Conservation (phyloP, 2,329 filamentous ascomycete genomes). For the Pseudogymnoascus sp. region DNA sequence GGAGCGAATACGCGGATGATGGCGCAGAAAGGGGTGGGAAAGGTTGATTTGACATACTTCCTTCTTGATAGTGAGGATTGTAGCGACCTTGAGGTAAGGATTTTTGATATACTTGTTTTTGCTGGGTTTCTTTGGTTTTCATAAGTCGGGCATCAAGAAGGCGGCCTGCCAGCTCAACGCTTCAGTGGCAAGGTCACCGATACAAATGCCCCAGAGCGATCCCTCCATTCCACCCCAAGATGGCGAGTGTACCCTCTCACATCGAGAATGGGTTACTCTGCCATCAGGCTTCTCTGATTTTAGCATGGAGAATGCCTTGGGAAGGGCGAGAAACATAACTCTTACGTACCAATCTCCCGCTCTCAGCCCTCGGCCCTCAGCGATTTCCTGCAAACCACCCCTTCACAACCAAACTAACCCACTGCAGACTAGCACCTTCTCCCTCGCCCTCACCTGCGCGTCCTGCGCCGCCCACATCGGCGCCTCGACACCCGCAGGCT, state of each 20-base stretch:
- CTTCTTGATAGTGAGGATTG: constrained; percentile 64
- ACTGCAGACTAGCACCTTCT: not conserved
- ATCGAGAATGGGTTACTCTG: constrained; percentile 34
- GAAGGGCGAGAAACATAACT: constrained; percentile 42
- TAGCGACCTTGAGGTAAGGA: constrained; percentile 33
- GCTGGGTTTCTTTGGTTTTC: constrained; percentile 10
- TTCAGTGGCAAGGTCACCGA: constrained; percentile 54
- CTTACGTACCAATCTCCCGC: constrained; percentile 10
- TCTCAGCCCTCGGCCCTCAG: constrained; percentile 18
- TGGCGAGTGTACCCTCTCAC: constrained; percentile 31
- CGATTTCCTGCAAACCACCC: constrained; percentile 2
- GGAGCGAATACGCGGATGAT: constrained; percentile 70
- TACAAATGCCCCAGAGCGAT: constrained; percentile 60
- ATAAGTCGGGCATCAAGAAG: constrained; percentile 50
- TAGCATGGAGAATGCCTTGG: constrained; percentile 35
- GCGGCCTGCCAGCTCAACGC: constrained; percentile 43
- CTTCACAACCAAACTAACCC: not conserved
- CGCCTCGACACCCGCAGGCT: constrained; percentile 18
- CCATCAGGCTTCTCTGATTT: constrained; percentile 15
- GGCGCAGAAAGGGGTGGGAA: constrained; percentile 58
- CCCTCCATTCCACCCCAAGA: constrained; percentile 20
- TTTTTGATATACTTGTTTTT: constrained; percentile 11
- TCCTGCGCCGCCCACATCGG: constrained; percentile 20
- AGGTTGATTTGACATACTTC: constrained; percentile 75
- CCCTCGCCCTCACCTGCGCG: constrained; percentile 14